Conservation (phyloP, 1,139 yeast genomes). For the Lodderomyces orthopsilosis region DNA sequence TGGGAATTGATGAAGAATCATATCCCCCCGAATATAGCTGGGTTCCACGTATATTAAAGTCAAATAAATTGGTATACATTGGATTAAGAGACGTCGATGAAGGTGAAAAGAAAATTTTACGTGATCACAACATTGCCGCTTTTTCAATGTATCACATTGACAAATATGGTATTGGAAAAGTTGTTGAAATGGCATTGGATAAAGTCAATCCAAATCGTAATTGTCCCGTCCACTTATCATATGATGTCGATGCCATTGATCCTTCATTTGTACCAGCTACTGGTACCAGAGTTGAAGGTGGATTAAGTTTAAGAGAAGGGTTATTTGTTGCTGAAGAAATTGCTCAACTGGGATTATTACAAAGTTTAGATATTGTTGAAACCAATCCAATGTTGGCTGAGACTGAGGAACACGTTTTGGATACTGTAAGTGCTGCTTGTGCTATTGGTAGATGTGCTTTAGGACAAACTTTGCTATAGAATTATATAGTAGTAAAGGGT, state of each 20-base stretch:
- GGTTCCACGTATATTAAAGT: constrained; percentile 72
- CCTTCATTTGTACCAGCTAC: constrained; percentile 95
- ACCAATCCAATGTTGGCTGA: constrained; percentile 90
- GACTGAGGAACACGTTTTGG: constrained; percentile 69
- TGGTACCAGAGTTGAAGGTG: constrained; percentile 97
- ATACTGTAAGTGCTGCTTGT: constrained; percentile 87
- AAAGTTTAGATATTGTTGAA: constrained; percentile 89
- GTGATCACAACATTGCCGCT: constrained; percentile 73
- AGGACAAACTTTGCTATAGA: constrained; percentile 79
- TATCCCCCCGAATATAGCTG: constrained; percentile 73
- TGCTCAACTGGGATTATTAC: constrained; percentile 82
- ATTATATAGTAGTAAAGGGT: background rate
- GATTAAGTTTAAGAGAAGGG: constrained; percentile 91
- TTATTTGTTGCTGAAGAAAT: constrained; percentile 88
- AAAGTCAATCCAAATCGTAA: constrained; percentile 72
- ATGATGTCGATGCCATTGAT: constrained; percentile 96
- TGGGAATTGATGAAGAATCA: constrained; percentile 66
- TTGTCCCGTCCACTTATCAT: constrained; percentile 82
- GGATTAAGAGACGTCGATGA: constrained; percentile 92
- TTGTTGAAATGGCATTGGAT: constrained; percentile 87
- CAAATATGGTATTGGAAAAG: constrained; percentile 87
- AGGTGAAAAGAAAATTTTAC: constrained; percentile 75
- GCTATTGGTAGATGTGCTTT: constrained; percentile 92
- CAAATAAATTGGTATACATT: constrained; percentile 80
- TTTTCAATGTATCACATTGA: constrained; percentile 96